Evolutionary conservation across 768 basidiomycete species (phyloP).

Genomic region (Auricularia auricula-judae): DNA sequence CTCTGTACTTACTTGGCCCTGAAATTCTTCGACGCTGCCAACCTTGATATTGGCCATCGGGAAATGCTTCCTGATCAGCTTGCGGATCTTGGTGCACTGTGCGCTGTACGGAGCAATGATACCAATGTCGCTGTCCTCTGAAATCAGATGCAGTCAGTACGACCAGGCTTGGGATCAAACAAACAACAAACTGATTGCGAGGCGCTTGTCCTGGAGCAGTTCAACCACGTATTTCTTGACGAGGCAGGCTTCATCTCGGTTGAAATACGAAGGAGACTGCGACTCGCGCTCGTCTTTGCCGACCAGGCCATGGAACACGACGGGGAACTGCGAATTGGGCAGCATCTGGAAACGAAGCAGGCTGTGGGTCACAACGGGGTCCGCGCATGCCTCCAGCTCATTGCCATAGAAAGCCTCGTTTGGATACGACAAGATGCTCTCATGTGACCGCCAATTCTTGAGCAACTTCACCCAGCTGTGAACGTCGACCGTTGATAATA

Average conservation of each 20-base stretch:
- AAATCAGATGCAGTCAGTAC: background rate
- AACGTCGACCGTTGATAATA: slow-evolving; percentile 2
- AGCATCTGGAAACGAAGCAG: slow-evolving; percentile 20
- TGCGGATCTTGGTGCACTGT: slow-evolving; percentile 40
- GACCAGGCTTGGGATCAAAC: too few relatives aligned
- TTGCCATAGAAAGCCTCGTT: slow-evolving; percentile 34
- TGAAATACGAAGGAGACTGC: slow-evolving; percentile 30
- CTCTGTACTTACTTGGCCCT: slow-evolving; percentile 33
- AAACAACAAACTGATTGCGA: too few relatives aligned
- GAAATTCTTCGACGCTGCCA: slow-evolving; percentile 57
- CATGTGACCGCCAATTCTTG: slow-evolving; percentile 50
- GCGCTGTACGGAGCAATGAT: slow-evolving; percentile 55
- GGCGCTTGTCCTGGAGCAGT: slow-evolving; percentile 8
- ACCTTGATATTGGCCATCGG: slow-evolving; percentile 35
- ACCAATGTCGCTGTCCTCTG: slow-evolving; percentile 44
- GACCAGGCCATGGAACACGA: slow-evolving; percentile 23
- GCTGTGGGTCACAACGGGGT: slow-evolving; percentile 15
- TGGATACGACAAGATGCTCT: slow-evolving; percentile 41
- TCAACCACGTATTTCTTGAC: slow-evolving; percentile 23
- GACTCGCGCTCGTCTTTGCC: slow-evolving; percentile 25
- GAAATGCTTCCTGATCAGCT: slow-evolving; percentile 18
- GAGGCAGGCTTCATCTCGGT: slow-evolving; percentile 24
- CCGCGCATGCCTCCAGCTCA: slow-evolving; percentile 21
- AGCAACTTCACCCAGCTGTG: slow-evolving; percentile 45
- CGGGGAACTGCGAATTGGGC: slow-evolving; percentile 15